Percentiles rank a stretch among this genome's conserved stretches.
These are phyloP conservation scores for baker's yeast (Saccharomyces cerevisiae) DNA, from an alignment of 805 yeast genomes.

Conservation along the genomic window DNA sequence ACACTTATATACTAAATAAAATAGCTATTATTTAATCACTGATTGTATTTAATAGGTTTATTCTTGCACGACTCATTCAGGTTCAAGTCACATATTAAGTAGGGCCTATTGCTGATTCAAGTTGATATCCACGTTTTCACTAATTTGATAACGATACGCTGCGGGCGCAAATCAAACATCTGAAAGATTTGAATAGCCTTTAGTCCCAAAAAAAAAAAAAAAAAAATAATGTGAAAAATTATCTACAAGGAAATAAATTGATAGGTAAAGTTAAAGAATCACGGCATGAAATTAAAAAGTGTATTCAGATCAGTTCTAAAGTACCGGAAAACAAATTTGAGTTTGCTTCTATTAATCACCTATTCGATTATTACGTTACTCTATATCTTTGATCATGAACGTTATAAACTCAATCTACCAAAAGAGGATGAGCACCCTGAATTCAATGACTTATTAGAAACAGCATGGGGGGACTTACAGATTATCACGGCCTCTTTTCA, in stretches of 20 bases:
- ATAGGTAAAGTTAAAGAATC: background rate
- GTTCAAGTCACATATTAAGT: background rate
- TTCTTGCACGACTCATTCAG: background rate
- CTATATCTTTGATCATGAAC: constrained; percentile 22
- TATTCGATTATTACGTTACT: constrained; percentile 36
- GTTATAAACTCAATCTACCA: constrained; percentile 16
- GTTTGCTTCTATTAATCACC: constrained; percentile 45
- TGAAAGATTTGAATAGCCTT: background rate
- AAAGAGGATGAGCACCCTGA: constrained; percentile 32
- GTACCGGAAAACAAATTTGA: constrained; percentile 65
- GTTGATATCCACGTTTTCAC: background rate
- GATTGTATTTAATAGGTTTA: background rate
- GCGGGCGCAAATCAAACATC: background rate
- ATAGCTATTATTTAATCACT: background rate
- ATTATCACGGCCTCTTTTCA: constrained; percentile 58
- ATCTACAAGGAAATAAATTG: background rate
- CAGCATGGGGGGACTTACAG: constrained; percentile 68
- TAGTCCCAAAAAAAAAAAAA: background rate
- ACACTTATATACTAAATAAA: background rate
- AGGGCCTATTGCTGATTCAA: background rate
- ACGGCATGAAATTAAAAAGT: constrained; percentile 7
- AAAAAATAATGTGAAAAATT: background rate
- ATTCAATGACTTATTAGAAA: constrained; percentile 28
- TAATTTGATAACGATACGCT: background rate
- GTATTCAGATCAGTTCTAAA: constrained; percentile 47